These are phyloP conservation scores for Stromatinia cepivora DNA, from an alignment of 2,329 filamentous ascomycete species.

Conservation along the genomic window DNA sequence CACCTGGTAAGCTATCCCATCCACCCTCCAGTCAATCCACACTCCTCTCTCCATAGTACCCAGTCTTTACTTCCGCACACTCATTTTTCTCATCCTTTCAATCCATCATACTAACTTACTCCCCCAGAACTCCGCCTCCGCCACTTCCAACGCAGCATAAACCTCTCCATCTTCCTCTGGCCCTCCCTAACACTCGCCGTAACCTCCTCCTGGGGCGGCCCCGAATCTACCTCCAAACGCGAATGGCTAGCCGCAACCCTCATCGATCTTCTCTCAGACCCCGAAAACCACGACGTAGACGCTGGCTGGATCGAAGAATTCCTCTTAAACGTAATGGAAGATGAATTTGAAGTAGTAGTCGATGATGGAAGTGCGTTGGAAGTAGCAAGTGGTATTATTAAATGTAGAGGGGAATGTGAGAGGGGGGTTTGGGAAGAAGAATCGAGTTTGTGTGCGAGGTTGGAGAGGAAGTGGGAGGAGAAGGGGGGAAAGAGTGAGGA, in stretches of 20 bases:
- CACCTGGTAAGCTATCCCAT: not conserved
- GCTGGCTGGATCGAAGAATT: constrained; percentile 79
- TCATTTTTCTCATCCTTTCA: constrained; percentile 11
- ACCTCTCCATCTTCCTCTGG: constrained; percentile 84
- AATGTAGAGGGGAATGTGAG: constrained; percentile 62
- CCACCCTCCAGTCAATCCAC: not conserved
- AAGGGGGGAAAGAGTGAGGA: constrained; percentile 58
- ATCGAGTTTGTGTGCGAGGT: constrained; percentile 61
- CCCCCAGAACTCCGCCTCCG: constrained; percentile 47
- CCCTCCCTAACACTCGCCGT: constrained; percentile 84
- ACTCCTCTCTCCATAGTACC: no score
- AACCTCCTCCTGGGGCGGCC: constrained; percentile 83
- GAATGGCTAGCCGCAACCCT: constrained; percentile 94
- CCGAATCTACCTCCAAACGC: constrained; percentile 79
- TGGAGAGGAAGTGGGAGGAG: constrained; percentile 65
- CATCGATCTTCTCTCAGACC: constrained; percentile 68
- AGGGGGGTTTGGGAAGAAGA: constrained; percentile 59
- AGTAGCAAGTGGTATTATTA: constrained; percentile 73
- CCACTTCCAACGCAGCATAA: constrained; percentile 83
- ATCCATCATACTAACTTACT: not conserved
- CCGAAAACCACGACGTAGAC: constrained; percentile 61
- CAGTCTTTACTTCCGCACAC: not conserved
- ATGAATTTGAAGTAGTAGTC: constrained; percentile 91
- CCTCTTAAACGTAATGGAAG: constrained; percentile 85
- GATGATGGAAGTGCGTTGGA: constrained; percentile 83